Base-by-base conservation (phyloP, 2,329 filamentous ascomycete genomes). In the Gremmenia infestans region DNA sequence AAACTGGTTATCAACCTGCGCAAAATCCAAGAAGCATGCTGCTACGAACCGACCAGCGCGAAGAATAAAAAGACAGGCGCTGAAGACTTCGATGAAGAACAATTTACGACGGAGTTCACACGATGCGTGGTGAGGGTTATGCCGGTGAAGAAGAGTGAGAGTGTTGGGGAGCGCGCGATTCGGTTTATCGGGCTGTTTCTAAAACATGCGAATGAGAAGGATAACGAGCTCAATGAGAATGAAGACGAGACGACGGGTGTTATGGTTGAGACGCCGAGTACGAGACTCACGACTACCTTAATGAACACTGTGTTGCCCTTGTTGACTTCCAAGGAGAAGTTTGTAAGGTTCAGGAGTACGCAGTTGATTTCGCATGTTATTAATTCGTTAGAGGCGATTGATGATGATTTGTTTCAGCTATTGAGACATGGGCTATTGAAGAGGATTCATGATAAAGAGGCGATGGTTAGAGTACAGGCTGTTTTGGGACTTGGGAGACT, bases 361-460 rank as follows among this genome's bases (percentile, higher is more conserved):
- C 94, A 99, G 70, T 82, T 96, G 52, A 85, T 96, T 52, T 88
- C 91, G 2, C 89, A 96, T 70, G 86, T 97, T 60, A 87, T 99
- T 73, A 96, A 96, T 73, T 94, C 88, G 12, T 79, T 99, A 25
- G 90, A 96, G 60, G 87, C 90, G 2, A 90, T 97, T 65, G 94
- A 97, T 66, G 91, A 96, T 69, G 90, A 94, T 49, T 74, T 97
- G 11, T 99, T 96, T 70, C 85, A 91, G 65, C 82, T 90, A 57
- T 78, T 97, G 58, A 83, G 90, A 52, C 81, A 89, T 52, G 88
- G 87, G 0, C 76, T 99, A 39, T 75, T 96, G 46, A 95, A 89
- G 73, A 82, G 94, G 36, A 87, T 97, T 50, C 85, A 91, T 63
- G 94, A 99, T 73, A 97, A 97, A 73, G 94, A 99, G 70, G 83